Conservation (phyloP, 345 rosid species). For the Corymbia maculata region DNA sequence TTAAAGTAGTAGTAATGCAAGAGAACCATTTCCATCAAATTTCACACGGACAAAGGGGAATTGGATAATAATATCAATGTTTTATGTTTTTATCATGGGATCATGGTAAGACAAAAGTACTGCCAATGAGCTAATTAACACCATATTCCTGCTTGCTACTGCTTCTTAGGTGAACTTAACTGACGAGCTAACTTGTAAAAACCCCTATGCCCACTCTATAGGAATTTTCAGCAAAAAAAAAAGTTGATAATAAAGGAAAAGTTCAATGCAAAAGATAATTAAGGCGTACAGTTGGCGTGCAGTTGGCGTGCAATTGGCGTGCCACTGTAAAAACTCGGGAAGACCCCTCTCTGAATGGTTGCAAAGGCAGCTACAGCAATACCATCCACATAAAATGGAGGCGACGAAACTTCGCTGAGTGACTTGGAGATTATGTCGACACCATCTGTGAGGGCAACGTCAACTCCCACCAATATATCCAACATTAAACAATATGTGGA, state of each 20-base stretch:
- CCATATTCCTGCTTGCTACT: background rate
- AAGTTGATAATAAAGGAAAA: too few relatives aligned
- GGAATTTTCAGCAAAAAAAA: too few relatives aligned
- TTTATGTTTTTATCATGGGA: rapidly evolving
- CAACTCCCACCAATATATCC: rapidly evolving
- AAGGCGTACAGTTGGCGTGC: too few relatives aligned
- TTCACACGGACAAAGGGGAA: background rate
- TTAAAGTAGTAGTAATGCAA: too few relatives aligned
- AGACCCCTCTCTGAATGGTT: background rate
- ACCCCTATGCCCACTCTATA: too few relatives aligned
- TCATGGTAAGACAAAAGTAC: background rate
- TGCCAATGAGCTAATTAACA: background rate
- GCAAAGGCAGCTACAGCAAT: background rate
- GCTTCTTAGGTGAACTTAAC: background rate
- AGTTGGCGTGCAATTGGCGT: too few relatives aligned
- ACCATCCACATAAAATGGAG: background rate
- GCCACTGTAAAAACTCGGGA: rapidly evolving
- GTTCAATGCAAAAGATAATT: too few relatives aligned
- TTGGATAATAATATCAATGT: too few relatives aligned
- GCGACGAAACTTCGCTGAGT: background rate
- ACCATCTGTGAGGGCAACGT: background rate
- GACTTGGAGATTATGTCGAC: background rate
- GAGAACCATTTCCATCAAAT: background rate
- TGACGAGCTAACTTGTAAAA: background rate
- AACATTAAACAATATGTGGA: rapidly evolving